Conservation (phyloP, 768 basidiomycete genomes). For the Grammothele lineata region DNA sequence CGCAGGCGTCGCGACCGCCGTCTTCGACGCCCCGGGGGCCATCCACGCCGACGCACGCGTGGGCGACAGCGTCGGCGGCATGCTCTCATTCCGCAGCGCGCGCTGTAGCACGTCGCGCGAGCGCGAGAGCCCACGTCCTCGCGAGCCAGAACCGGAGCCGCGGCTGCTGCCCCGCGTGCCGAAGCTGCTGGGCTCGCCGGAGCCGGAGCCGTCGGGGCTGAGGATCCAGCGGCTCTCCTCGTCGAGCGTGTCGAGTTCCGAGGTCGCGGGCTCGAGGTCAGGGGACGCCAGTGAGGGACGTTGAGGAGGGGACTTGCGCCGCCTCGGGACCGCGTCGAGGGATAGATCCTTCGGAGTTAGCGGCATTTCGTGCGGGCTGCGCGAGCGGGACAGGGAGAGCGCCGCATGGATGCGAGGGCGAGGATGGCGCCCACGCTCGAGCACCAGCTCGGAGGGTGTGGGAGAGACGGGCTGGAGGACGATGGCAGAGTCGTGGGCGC, state of each 20-base stretch:
- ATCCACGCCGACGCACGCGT: slow-evolving; percentile 14
- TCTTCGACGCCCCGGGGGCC: slow-evolving; percentile 2
- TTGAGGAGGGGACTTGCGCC: slow-evolving; percentile 15
- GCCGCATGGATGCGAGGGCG: slow-evolving; percentile 4
- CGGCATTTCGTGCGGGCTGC: slow-evolving; percentile 44
- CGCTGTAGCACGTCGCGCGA: slow-evolving; percentile 5
- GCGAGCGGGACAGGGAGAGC: slow-evolving; percentile 36
- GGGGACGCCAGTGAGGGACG: neutral
- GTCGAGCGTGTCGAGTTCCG: slow-evolving; percentile 8
- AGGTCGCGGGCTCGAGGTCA: slow-evolving; percentile 5
- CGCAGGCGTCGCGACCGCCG: slow-evolving; percentile 1
- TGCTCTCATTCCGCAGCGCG: slow-evolving; percentile 19
- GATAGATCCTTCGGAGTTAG: slow-evolving; percentile 35
- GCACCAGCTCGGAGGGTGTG: slow-evolving; percentile 3
- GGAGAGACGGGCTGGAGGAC: slow-evolving; percentile 8
- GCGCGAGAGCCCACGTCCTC: slow-evolving; percentile 7
- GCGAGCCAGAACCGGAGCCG: slow-evolving; percentile 6
- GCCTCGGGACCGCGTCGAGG: slow-evolving; percentile 8
- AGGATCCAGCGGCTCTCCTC: slow-evolving; percentile 10
- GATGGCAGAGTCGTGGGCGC: slow-evolving; percentile 11
- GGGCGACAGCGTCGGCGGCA: slow-evolving; percentile 17
- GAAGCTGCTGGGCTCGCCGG: neutral
- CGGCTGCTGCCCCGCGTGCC: no score
- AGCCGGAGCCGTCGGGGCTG: slow-evolving; percentile 2
- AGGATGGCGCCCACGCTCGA: slow-evolving; percentile 15